phyloP scores from a whole-genome alignment of 1,284 basidiomycete species.

The Somion occarium region DNA sequence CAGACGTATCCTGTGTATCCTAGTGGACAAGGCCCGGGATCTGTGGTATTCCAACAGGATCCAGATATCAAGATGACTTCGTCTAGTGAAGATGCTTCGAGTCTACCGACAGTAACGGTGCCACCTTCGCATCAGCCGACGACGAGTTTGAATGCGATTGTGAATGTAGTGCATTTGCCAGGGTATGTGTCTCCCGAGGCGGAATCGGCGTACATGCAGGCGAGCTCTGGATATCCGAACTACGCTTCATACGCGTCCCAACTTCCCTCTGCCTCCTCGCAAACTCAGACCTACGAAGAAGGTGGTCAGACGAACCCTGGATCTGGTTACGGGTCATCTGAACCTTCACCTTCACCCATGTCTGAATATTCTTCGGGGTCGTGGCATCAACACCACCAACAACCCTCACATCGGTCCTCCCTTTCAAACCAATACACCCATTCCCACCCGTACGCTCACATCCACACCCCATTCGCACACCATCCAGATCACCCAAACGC shows the following conservation, averaged over 20 bases:
- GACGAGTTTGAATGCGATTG: neutral
- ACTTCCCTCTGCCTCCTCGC: neutral
- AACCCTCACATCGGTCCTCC: no score
- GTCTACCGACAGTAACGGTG: conserved; percentile 1
- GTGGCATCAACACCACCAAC: neutral
- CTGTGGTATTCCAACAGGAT: no score
- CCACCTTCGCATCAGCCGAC: neutral
- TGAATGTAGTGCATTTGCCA: no score
- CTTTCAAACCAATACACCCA: neutral
- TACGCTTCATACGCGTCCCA: neutral
- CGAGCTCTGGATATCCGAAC: conserved; percentile 4
- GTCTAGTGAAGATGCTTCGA: conserved; percentile 9
- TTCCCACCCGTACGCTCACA: neutral
- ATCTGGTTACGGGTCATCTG: neutral
- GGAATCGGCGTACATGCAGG: neutral
- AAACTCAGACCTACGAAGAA: neutral
- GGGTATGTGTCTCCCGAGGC: neutral
- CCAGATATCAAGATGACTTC: neutral
- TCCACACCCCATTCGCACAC: neutral
- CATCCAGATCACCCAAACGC: neutral
- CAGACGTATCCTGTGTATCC: conserved; percentile 25
- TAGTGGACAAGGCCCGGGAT: no score
- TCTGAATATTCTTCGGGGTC: neutral
- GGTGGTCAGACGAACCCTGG: neutral
- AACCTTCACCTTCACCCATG: neutral